Evolutionary conservation across 163 green algal genomes (phyloP), one percentile per base, ranked within the genome.

Genomic region (Chlorella variabilis): DNA sequence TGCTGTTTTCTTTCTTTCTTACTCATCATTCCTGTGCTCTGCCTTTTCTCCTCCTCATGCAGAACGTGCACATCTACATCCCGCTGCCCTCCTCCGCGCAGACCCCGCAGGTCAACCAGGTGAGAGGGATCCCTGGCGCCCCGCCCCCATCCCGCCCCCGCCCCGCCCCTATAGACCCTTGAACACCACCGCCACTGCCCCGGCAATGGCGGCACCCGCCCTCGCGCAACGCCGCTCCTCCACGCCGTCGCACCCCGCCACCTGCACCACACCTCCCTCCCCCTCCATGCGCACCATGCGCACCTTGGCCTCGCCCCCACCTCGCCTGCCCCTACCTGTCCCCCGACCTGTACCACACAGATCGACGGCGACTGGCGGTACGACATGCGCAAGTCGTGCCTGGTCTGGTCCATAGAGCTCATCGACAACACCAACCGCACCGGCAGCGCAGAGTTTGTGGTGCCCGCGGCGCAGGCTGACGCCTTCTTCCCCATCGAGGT

Each of bases 401-500:
- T 98, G 86, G 66, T 97, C 20, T 99, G 96, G 96, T 93, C 69
- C 45, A 96, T 98, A 42, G 94, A 98, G 77, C 81, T 98, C 31
- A 96, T 99, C 49, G 96, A 98, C 83, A 77, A 93, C 83, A 91
- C 82, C 83, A 98, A 99, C 88, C 81, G 90, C 71, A 95, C 70
- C 68, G 97, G 97, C 27, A 91, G 90, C 29, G 91, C 98, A 82
- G 97, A 99, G 92, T 98, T 99, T 91, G 95, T 98, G 18, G 92
- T 98, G 29, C 91, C 93, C 0, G 92, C 90, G 4, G 84, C 89
- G 18, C 89, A 95, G 78, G 34, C 92, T 0, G 92, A 95, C 31
- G 75, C 82, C 20, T 98, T 99, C 91, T 99, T 98, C 92, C 97
- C 97, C 4, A 92, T 99, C 11, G 92, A 98, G 74, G 91, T 97